A percentile compares a stretch with the other conserved stretches of the same genome.
phyloP scores from a whole-genome alignment of 2,329 filamentous ascomycete genomes.

The Lithohypha guttulata region DNA sequence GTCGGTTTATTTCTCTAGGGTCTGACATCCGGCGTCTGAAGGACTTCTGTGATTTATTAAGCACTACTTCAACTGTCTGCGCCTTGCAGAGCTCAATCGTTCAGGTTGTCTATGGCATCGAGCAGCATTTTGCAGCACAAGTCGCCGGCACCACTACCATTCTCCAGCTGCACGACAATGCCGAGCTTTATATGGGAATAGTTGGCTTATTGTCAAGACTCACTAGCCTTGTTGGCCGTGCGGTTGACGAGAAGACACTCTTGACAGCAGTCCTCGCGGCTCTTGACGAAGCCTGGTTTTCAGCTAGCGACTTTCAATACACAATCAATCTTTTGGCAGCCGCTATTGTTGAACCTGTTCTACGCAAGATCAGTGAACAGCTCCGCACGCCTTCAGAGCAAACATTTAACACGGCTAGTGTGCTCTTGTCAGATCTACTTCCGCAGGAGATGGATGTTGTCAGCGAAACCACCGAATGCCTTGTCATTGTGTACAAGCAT shows the following conservation, averaged over 20 bases:
- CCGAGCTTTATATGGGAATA: neutral
- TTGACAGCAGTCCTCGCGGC: neutral
- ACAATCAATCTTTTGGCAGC: neutral
- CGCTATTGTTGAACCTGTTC: constrained; percentile 1
- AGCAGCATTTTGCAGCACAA: neutral
- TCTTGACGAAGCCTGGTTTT: constrained; percentile 3
- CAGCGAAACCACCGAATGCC: constrained; percentile 1
- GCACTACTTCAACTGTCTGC: neutral
- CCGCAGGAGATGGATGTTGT: neutral
- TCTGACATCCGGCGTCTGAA: constrained; percentile 6
- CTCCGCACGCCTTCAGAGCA: neutral
- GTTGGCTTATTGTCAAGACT: neutral
- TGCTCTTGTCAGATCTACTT: neutral
- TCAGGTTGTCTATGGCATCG: constrained; percentile 3
- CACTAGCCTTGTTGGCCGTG: neutral
- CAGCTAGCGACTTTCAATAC: neutral
- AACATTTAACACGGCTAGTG: neutral
- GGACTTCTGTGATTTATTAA: constrained; percentile 2
- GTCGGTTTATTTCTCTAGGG: constrained; percentile 9
- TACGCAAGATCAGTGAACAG: neutral
- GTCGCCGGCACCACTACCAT: neutral
- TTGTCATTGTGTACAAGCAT: neutral
- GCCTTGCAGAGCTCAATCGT: neutral
- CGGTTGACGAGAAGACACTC: neutral
- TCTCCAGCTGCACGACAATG: neutral